phyloP scores from a whole-genome alignment of 805 yeast genomes.

The Millerozyma acaciae region DNA sequence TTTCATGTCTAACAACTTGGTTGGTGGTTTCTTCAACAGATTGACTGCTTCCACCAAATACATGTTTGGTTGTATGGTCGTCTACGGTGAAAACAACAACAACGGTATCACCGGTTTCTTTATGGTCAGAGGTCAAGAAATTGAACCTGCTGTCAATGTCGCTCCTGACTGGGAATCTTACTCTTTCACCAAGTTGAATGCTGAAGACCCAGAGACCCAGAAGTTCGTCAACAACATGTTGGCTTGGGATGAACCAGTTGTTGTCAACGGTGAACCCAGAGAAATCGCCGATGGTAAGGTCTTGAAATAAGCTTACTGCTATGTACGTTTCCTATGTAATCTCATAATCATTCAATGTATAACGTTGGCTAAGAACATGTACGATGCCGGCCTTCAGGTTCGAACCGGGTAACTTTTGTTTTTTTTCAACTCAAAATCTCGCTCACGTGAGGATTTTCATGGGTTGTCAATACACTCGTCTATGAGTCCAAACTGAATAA shows the following conservation, averaged over 20 bases:
- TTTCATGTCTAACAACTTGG: slow-evolving; percentile 96
- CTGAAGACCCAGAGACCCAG: slow-evolving; percentile 69
- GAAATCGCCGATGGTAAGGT: slow-evolving; percentile 98
- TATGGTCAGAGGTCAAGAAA: slow-evolving; percentile 92
- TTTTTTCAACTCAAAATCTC: too few species aligned
- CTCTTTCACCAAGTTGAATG: slow-evolving; percentile 76
- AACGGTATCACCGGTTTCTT: slow-evolving; percentile 96
- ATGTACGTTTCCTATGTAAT: too few species aligned
- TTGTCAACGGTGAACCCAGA: slow-evolving; percentile 69
- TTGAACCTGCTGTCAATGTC: slow-evolving; percentile 88
- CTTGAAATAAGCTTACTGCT: slow-evolving; percentile 58
- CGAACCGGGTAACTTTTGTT: slow-evolving; percentile 1
- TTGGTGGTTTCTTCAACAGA: slow-evolving; percentile 98
- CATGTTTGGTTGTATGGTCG: slow-evolving; percentile 90
- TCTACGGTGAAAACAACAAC: slow-evolving; percentile 97
- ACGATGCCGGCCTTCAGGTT: not conserved
- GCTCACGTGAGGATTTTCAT: too few species aligned
- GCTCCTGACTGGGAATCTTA: slow-evolving; percentile 99
- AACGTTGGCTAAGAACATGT: too few species aligned
- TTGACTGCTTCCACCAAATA: slow-evolving; percentile 86
- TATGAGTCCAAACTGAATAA: too few species aligned
- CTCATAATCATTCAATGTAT: too few species aligned
- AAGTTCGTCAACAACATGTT: slow-evolving; percentile 85
- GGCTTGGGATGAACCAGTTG: slow-evolving; percentile 97
- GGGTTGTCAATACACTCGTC: too few species aligned